Evolutionary conservation across 2,329 filamentous ascomycete genomes (phyloP), one percentile per base, ranked within the genome.

Genomic region (Aureobasidium sp.): DNA sequence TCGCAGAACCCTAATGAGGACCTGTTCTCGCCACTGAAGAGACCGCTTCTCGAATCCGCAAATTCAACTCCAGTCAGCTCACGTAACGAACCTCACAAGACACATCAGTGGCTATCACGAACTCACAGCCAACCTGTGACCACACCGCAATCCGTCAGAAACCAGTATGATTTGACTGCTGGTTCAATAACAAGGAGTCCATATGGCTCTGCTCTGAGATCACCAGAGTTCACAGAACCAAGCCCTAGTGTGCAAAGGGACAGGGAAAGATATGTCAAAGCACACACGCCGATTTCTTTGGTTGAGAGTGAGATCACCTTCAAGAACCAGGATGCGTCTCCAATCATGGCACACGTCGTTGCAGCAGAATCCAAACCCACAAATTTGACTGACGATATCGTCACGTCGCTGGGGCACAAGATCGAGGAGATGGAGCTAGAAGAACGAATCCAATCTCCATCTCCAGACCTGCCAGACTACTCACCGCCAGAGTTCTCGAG

Each of bases 21-120:
- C 44, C 64, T 73, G 31, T 73, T 73, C 63, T 73, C 71, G 25
- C 72, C 72, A 5, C 64, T 73, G 15, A 72, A 72, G 65, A 20
- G 41, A 39, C 60, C 60, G 11, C 12, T 61, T 0, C 57, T 47
- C 15, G 37, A n/a, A 12, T 61, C 47, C 11, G 9, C 36, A 5
- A 52, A 61, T 7, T 51, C 47, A 12, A 61, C 57, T 15, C 57
- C 57, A 1, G 7, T 34, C 15, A 42, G 9, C 15, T 11, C 9
- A 14, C 45, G 36, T 5, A 6, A 31, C 12, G 47, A 20, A 25
- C 36, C 44, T 27, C 36, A 31, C 12, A 5, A 27, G 12, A 17
- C 57, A 36, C n/a, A 61, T 29, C 47, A 48, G n/a, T 39, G 31
- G 25, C 20, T 52, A 17, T 27, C 47, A n/a, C 45, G 57, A n/a